Evolutionary conservation across 1,284 basidiomycete species (phyloP), one percentile per base, ranked within the genome.

Genomic region (Malassezia cuniculi): DNA sequence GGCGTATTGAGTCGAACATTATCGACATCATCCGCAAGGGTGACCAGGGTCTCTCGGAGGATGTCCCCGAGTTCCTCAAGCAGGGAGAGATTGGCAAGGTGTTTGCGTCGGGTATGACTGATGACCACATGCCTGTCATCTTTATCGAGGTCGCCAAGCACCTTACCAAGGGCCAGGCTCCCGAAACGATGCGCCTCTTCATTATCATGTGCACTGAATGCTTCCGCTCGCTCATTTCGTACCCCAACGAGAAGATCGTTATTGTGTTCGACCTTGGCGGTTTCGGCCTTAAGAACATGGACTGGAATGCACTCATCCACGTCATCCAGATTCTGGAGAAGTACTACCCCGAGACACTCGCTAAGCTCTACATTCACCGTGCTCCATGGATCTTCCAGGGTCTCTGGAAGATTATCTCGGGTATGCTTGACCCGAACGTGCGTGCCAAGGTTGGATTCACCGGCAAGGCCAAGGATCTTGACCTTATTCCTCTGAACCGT

Each of bases 371-470:
- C 39, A 60, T 69, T 29, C 60, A 69, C 54, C 58, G 63, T 10
- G 66, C 69, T 1, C 69, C 68, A 2, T 69, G 68, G 68, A 64
- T 70, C 34, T 69, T 70, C 49, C 54, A 59, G 21, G 68, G 68
- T 17, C 57, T 64, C 48, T 64, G 58, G 61, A 62, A 60, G 44
- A 53, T 59, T 7, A 45, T 66, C 26, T 47, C 53, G n/a, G 61
- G 59, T 24, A 56, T 66, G 55, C 57, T 66, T 12, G 62, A 66
- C 47, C 59, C 62, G 24, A 51, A 52, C 14, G 61, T 66, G 16
- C 53, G 60, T 18, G 49, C 48, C 43, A 66, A 66, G 50, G 57
- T 63, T 39, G 55, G 47, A 29, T 66, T 66, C 40, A 59, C 54
- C 26, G 58, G 56, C 39, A 57, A 54, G 34, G 47, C 66, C 6